A percentile compares a stretch with the other conserved stretches of the same genome.
These are phyloP conservation scores for Citrus medica DNA, from an alignment of 345 rosid species.

Conservation along the genomic window DNA sequence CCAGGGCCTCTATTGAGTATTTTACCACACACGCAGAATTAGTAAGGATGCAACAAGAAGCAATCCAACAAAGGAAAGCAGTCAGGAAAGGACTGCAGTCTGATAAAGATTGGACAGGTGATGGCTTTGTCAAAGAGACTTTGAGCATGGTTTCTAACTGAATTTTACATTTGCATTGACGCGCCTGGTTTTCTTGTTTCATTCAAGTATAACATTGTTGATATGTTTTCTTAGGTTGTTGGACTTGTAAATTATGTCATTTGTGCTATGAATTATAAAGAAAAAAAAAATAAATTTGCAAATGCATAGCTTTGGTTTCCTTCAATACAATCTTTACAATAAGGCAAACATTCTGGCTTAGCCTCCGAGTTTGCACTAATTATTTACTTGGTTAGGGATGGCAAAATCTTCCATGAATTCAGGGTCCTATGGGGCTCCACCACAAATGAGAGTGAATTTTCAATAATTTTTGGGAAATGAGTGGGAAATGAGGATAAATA, in stretches of 20 bases:
- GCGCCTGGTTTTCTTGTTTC: neutral
- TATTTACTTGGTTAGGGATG: too few species aligned
- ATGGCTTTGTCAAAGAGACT: constrained; percentile 87
- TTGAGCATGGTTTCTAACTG: constrained; percentile 97
- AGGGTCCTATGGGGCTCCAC: too few species aligned
- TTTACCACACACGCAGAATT: constrained; percentile 90
- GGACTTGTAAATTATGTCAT: neutral
- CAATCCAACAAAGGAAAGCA: constrained; percentile 75
- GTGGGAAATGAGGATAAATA: too few species aligned
- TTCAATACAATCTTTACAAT: too few species aligned
- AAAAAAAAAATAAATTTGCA: neutral
- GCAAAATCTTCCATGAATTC: too few species aligned
- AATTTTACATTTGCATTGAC: constrained; percentile 17
- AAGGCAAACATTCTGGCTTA: too few species aligned
- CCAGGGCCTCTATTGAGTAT: constrained; percentile 75
- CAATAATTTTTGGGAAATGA: too few species aligned
- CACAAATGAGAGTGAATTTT: too few species aligned
- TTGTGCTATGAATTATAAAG: neutral
- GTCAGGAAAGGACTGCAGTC: constrained; percentile 72
- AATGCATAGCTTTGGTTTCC: too few species aligned
- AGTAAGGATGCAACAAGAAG: constrained; percentile 81
- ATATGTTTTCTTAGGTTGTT: neutral
- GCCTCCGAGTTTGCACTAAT: too few species aligned
- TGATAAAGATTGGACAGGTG: constrained; percentile 98
- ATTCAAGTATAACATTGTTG: constrained; percentile 6